Conservation (phyloP, 768 basidiomycete species). For the Agrocybe pediades region DNA sequence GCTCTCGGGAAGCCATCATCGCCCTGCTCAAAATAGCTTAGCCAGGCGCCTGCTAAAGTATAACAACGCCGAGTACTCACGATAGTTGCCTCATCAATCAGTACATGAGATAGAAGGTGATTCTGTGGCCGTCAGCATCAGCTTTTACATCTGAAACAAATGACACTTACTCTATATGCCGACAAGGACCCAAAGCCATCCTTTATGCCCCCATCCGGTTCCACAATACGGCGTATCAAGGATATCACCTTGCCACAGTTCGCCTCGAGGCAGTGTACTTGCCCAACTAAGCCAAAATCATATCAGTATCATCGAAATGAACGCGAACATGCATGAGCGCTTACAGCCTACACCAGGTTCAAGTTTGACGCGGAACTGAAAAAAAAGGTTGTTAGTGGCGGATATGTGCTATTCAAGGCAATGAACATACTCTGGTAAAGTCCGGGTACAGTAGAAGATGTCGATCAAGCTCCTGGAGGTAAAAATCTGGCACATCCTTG, state of each 20-base stretch:
- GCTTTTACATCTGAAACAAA: constrained; percentile 1
- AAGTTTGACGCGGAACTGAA: constrained; percentile 38
- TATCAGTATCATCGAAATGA: constrained; percentile 3
- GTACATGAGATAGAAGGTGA: constrained; percentile 14
- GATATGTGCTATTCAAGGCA: neutral
- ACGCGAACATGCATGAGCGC: constrained; percentile 18
- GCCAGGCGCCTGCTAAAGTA: too few relatives aligned
- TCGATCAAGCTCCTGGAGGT: constrained; percentile 35
- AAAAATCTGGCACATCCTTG: constrained; percentile 31
- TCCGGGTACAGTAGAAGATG: constrained; percentile 32
- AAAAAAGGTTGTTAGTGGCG: constrained; percentile 2
- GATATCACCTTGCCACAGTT: constrained; percentile 40
- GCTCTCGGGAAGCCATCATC: too few relatives aligned
- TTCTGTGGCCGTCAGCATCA: constrained; percentile 6
- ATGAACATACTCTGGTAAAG: neutral
- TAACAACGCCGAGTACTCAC: too few relatives aligned
- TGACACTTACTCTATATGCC: constrained; percentile 43
- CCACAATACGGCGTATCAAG: constrained; percentile 29
- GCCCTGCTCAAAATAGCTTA: too few relatives aligned
- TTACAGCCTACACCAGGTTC: constrained; percentile 41
- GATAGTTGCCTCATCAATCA: too few relatives aligned
- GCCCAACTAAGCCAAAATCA: constrained; percentile 35
- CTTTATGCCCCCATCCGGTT: constrained; percentile 39
- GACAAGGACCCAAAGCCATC: constrained; percentile 49
- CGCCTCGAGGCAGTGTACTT: constrained; percentile 46